Evolutionary conservation across 2,329 filamentous ascomycete species (phyloP), one percentile per base, ranked within the genome.

Genomic region (Pestalotiopsis sp.): DNA sequence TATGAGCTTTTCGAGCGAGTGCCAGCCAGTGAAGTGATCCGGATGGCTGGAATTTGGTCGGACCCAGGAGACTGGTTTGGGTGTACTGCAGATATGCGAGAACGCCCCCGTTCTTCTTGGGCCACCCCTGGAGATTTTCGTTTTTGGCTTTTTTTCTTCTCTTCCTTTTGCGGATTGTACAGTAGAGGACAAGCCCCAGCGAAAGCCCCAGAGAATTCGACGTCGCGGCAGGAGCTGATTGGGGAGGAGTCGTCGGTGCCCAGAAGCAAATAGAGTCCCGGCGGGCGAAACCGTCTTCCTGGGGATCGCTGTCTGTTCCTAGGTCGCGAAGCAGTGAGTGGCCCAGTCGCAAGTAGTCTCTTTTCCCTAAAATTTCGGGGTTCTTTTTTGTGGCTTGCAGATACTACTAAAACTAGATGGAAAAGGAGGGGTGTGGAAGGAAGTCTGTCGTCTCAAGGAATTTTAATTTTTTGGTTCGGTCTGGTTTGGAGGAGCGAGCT

Each of bases 61-160:
- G 58, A 59, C 58, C 66, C 66, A 63, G 31, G 59, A 57, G 36
- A 62, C 25, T 31, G 66, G 66, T 67, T 67, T 67, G 66, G 66
- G 66, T 62, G 66, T 67, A 63, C 66, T 61, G 66, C 66, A 67
- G 66, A 63, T 57, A 67, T 67, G 66, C 66, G 59, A 62, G 66
- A 36, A 52, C 45, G 45, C 45, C 45, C 45, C 45, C 38, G 40
- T 58, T 38, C 20, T 27, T 36, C 31, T 59, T 61, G 20, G 52
- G 52, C 45, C 65, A 27, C 65, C 36, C 23, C 49, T 59, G 17
- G 62, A 31, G 27, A 31, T 31, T 31, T 31, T 31, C 27, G 27
- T 31, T 31, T 67, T 67, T 36, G 66, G 58, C 20, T 14, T n/a
- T 13, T 25, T 60, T 25, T 4, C 4, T 25, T 25, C 25, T 25